A percentile compares a stretch with the other conserved stretches of the same genome.
Evolutionary conservation across 2,329 filamentous ascomycete species (phyloP).

Genomic region (Hypoxylon sp.): DNA sequence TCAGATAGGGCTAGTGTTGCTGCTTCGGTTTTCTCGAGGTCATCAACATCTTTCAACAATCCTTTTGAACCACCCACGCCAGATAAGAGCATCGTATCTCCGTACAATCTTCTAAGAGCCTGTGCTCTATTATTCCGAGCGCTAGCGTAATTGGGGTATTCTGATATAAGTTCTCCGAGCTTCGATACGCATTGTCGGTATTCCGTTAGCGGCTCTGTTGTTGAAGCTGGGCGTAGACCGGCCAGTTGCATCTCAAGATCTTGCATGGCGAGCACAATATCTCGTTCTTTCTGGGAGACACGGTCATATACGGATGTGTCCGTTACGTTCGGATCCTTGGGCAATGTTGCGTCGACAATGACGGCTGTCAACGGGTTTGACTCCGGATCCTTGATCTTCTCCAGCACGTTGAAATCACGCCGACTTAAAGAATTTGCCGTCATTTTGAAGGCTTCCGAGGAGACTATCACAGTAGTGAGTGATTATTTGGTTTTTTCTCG

Average conservation of each 20-base stretch:
- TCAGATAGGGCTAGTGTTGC: slow-evolving; percentile 65
- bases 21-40: slow-evolving; percentile 58
- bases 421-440: slow-evolving; percentile 65
- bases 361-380: slow-evolving; percentile 69
- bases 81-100: slow-evolving; percentile 69
- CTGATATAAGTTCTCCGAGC: slow-evolving; percentile 70
- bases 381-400: slow-evolving; percentile 78
- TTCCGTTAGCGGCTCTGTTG: slow-evolving; percentile 59
- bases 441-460: slow-evolving; percentile 58
- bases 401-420: slow-evolving; percentile 73
- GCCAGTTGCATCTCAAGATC: slow-evolving; percentile 68
- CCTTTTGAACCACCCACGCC: slow-evolving; percentile 58
- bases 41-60: slow-evolving; percentile 59
- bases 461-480: slow-evolving; percentile 6
- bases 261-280: slow-evolving; percentile 70
- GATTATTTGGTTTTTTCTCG: neutral
- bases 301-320: slow-evolving; percentile 66
- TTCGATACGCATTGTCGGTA: slow-evolving; percentile 65
- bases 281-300: slow-evolving; percentile 66
- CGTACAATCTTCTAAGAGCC: slow-evolving; percentile 72
- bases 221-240: slow-evolving; percentile 57
- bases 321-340: slow-evolving; percentile 71
- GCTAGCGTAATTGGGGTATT: slow-evolving; percentile 77
- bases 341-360: slow-evolving; percentile 68
- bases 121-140: slow-evolving; percentile 83